Conservation (phyloP, 805 yeast genomes). For the Schwanniomyces sp. region DNA sequence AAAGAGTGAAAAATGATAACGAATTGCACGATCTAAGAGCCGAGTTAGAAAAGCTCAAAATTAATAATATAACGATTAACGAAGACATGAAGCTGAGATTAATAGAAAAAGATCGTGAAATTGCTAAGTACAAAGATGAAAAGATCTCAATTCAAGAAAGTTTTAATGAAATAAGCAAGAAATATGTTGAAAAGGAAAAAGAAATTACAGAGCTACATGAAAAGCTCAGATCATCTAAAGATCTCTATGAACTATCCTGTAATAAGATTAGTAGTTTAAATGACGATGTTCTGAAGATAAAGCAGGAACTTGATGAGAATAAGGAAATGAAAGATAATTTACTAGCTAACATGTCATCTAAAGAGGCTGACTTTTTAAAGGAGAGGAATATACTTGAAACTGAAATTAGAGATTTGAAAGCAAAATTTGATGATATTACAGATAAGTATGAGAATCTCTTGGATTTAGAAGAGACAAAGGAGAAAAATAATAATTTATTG, state of each 20-base stretch:
- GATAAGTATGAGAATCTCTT: conserved; percentile 43
- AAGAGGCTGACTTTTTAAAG: conserved; percentile 56
- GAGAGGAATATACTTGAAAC: conserved; percentile 52
- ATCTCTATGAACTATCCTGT: conserved; percentile 8
- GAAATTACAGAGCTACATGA: conserved; percentile 14
- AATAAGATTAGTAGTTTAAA: conserved; percentile 14
- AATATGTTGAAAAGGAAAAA: conserved; percentile 10
- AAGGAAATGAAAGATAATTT: conserved; percentile 57
- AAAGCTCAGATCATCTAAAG: conserved; percentile 10
- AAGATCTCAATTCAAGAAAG: conserved; percentile 8
- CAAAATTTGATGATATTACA: conserved; percentile 47
- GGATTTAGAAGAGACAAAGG: conserved; percentile 34
- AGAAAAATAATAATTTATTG: conserved; percentile 22
- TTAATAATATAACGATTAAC: background rate
- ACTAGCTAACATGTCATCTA: conserved; percentile 63
- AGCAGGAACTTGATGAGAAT: conserved; percentile 21
- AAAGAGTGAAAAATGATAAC: conserved; percentile 10
- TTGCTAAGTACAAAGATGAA: conserved; percentile 7
- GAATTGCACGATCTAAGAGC: conserved; percentile 7
- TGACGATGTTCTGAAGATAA: conserved; percentile 9
- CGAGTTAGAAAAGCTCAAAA: conserved; percentile 8
- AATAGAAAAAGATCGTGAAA: conserved; percentile 7
- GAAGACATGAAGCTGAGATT: background rate
- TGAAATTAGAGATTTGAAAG: conserved; percentile 46
- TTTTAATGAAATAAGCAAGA: conserved; percentile 11